These are phyloP conservation scores for Polygonum maritimum DNA, from an alignment of 148 eudicot species.

Conservation along the genomic window DNA sequence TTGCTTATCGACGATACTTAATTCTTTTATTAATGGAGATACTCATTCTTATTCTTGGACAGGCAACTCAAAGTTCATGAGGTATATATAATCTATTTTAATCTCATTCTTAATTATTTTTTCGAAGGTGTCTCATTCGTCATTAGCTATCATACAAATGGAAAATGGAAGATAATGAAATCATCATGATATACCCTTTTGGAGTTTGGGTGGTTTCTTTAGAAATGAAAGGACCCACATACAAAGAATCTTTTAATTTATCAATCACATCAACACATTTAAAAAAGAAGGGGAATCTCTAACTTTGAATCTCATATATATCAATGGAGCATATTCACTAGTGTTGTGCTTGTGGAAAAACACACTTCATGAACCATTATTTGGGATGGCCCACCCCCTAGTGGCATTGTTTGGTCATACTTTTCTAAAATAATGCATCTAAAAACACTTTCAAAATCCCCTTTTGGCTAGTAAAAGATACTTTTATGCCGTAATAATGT, in stretches of 20 bases:
- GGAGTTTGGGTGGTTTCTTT: neutral
- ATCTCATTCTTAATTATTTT: neutral
- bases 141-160: neutral
- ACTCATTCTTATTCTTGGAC: neutral
- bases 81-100: neutral
- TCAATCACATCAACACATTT: neutral
- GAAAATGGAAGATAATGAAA: neutral
- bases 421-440: neutral
- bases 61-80: neutral
- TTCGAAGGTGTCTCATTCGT: neutral
- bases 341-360: slow-evolving; percentile 4
- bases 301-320: slow-evolving; percentile 3
- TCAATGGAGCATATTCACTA: slow-evolving; percentile 10
- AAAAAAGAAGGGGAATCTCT: neutral
- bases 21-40: neutral
- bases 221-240: neutral
- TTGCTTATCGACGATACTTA: neutral
- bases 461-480: neutral
- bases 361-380: slow-evolving; percentile 1
- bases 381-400: neutral
- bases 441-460: neutral
- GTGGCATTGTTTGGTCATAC: slow-evolving; percentile 3
- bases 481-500: neutral
- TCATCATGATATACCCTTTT: slow-evolving; percentile 1
- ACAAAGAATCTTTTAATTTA: neutral